These are phyloP conservation scores for Ogataea corticis DNA, from an alignment of 805 yeast genomes.

Conservation along the genomic window DNA sequence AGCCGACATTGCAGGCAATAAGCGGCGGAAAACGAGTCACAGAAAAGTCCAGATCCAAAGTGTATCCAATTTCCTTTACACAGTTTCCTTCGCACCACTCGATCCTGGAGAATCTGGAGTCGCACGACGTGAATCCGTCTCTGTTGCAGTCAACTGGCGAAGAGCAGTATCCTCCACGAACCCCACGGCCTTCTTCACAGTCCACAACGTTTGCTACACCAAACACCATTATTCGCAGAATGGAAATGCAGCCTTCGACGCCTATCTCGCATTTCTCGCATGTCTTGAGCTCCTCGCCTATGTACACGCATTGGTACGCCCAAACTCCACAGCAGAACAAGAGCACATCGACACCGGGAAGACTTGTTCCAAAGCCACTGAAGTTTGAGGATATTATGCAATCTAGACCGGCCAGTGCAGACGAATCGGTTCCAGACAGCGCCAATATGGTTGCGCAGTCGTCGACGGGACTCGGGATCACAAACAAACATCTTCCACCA, in stretches of 20 bases:
- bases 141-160: slow-evolving; percentile 15
- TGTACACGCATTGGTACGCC: slow-evolving; percentile 35
- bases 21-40: not conserved
- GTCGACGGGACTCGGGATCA: slow-evolving; percentile 9
- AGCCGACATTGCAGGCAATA: slow-evolving; percentile 5
- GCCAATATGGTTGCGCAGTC: not conserved
- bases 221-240: slow-evolving; percentile 6
- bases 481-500: not conserved
- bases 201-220: slow-evolving; percentile 14
- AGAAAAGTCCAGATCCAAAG: not conserved
- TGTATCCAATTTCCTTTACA: slow-evolving; percentile 7
- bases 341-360: slow-evolving; percentile 19
- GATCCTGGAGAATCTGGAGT: slow-evolving; percentile 13
- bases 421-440: slow-evolving; percentile 1
- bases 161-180: slow-evolving; percentile 11
- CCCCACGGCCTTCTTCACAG: slow-evolving; percentile 12
- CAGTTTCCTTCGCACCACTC: slow-evolving; percentile 18
- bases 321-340: slow-evolving; percentile 29
- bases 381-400: slow-evolving; percentile 26
- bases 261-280: slow-evolving; percentile 35
- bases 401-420: slow-evolving; percentile 3
- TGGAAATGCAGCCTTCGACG: slow-evolving; percentile 25
- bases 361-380: slow-evolving; percentile 24
- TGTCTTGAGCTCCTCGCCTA: slow-evolving; percentile 36
- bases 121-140: slow-evolving; percentile 27